A percentile compares a stretch with the other conserved stretches of the same genome.
Conservation (phyloP, 371 early-diverging fungal species). For the Coemansia sp. region DNA sequence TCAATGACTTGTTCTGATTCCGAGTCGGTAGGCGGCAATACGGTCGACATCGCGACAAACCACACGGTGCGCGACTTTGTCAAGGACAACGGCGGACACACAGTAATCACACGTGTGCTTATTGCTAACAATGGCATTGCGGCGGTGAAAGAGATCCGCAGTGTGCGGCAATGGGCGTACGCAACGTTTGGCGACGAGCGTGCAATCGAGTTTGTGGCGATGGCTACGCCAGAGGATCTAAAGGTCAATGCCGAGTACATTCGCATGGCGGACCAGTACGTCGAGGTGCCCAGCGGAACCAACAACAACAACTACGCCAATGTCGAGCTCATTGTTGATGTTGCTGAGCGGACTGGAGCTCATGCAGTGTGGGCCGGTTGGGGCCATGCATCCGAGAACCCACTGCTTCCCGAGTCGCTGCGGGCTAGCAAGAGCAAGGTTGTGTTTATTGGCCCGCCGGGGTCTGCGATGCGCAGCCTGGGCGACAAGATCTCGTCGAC, state of each 20-base stretch:
- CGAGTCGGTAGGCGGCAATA: constrained; percentile 49
- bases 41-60: constrained; percentile 48
- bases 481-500: constrained; percentile 99
- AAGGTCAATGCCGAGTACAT: constrained; percentile 96
- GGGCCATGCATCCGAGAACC: constrained; percentile 99
- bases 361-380: constrained; percentile 77
- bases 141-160: constrained; percentile 98
- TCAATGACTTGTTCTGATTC: neutral
- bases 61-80: constrained; percentile 67
- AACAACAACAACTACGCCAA: constrained; percentile 98
- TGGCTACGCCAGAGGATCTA: constrained; percentile 98
- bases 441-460: constrained; percentile 97
- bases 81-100: constrained; percentile 76
- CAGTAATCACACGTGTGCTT: constrained; percentile 83
- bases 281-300: constrained; percentile 95
- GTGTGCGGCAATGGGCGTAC: constrained; percentile 97
- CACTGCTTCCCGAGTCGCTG: constrained; percentile 89
- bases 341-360: constrained; percentile 92
- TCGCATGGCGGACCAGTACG: constrained; percentile 97
- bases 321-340: constrained; percentile 94
- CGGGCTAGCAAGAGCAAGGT: constrained; percentile 72
- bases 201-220: constrained; percentile 94
- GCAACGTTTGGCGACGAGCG: constrained; percentile 96
- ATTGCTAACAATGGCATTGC: constrained; percentile 99
- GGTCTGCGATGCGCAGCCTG: constrained; percentile 96